Evolutionary conservation across 1,284 basidiomycete species (phyloP).

Genomic region (Laetiporus sulphureus): DNA sequence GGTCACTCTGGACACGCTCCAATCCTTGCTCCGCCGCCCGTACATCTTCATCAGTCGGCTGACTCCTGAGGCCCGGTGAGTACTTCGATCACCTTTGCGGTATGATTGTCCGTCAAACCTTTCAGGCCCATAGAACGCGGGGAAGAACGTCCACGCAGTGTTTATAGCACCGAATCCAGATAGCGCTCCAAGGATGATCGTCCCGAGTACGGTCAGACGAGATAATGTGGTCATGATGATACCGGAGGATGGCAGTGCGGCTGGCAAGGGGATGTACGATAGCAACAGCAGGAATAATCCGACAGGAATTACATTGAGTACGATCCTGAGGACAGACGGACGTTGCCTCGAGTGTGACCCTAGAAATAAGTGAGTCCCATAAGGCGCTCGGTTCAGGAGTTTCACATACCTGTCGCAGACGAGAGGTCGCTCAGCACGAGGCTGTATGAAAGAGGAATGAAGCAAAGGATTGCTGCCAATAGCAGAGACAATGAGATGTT

Average conservation of each 20-base stretch:
- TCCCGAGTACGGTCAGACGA: slow-evolving; percentile 70
- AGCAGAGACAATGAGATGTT: slow-evolving; percentile 51
- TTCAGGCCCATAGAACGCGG: slow-evolving; percentile 19
- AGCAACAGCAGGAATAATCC: slow-evolving; percentile 49
- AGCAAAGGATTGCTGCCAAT: slow-evolving; percentile 47
- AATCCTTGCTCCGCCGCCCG: slow-evolving; percentile 43
- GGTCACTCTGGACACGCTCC: slow-evolving; percentile 44
- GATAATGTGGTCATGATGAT: slow-evolving; percentile 42
- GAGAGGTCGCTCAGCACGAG: slow-evolving; percentile 42
- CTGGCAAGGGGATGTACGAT: slow-evolving; percentile 61
- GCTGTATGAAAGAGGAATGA: slow-evolving; percentile 56
- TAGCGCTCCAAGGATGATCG: slow-evolving; percentile 60
- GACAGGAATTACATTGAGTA: slow-evolving; percentile 45
- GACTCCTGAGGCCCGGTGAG: slow-evolving; percentile 17
- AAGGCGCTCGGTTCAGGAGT: too few relatives aligned
- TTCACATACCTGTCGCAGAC: slow-evolving; percentile 13
- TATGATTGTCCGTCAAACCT: slow-evolving; percentile 12
- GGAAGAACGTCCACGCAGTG: slow-evolving; percentile 49
- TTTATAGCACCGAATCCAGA: slow-evolving; percentile 72
- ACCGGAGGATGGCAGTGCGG: slow-evolving; percentile 35
- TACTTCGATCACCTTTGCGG: background rate
- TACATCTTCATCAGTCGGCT: slow-evolving; percentile 44
- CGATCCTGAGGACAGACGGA: slow-evolving; percentile 28
- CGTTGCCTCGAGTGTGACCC: slow-evolving; percentile 14
- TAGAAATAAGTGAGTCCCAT: background rate